Base-by-base conservation (phyloP, 768 basidiomycete species). In the Leccinellum albellum region DNA sequence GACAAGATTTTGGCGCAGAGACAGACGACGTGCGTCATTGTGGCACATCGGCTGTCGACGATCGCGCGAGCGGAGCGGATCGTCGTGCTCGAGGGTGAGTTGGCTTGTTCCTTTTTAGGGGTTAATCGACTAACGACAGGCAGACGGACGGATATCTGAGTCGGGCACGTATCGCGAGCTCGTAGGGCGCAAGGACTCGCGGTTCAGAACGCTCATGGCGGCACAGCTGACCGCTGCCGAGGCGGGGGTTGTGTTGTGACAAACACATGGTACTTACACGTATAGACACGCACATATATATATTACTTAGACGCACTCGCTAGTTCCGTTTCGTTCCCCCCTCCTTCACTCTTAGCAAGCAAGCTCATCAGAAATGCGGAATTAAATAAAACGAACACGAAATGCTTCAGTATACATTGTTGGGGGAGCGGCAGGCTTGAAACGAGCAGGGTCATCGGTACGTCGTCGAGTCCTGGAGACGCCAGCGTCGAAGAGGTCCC, bases 41-140 rank as follows among this genome's bases (percentile, higher is more conserved):
- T 95, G 20, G 94, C 94, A 1, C 94, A 96, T 73, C 79, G 94
- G 50, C 69, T 96, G 52, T 93, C 91, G 21, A 94, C 93, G 3
- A 93, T 97, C 53, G 91, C 94, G 4, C 77, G 92, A 53, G 92
- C 93, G 1, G 92, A 94, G 67, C 79, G 90, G 37, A 91, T 97
- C 47, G 90, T 91, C 6, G 93, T 97, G n/a, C 78, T 97, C 23
- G 92, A 97, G 75, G 87, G 87, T 86, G 50, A n/a, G 74, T n/a
- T n/a, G n/a, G n/a, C n/a, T n/a, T n/a, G n/a, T n/a, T n/a, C n/a
- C n/a, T n/a, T n/a, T n/a, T n/a, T n/a, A n/a, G n/a, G n/a, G n/a
- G n/a, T n/a, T n/a, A n/a, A n/a, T n/a, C n/a, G n/a, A n/a, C n/a
- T n/a, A n/a, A n/a, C n/a, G n/a, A n/a, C n/a, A n/a, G n/a, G n/a